A percentile compares a stretch with the other conserved stretches of the same genome.
Evolutionary conservation across 2,329 filamentous ascomycete species (phyloP).

Genomic region (Trichoderma pleuroti): DNA sequence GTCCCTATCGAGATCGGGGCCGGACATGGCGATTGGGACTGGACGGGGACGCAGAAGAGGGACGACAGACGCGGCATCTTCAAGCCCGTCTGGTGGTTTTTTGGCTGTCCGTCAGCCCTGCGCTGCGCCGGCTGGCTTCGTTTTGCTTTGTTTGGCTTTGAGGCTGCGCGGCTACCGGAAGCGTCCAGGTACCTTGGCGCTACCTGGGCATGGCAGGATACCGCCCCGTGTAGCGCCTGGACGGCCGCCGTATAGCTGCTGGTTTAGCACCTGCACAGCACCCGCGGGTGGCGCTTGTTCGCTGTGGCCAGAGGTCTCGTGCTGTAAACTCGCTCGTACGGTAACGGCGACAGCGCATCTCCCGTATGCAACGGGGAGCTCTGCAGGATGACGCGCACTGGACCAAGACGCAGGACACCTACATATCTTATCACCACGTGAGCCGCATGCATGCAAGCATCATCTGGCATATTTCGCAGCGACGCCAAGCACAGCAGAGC

Average conservation of each 20-base stretch:
- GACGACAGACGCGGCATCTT: constrained; percentile 18
- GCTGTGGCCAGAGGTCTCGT: neutral
- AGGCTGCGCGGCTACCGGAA: constrained; percentile 16
- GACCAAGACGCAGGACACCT: neutral
- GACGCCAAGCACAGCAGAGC: neutral
- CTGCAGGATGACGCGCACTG: neutral
- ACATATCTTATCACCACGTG: constrained; percentile 20
- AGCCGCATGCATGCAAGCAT: constrained; percentile 13
- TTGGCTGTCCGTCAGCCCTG: neutral
- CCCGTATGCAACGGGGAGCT: too few relatives aligned
- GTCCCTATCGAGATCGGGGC: constrained; percentile 17
- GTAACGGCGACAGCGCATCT: too few relatives aligned
- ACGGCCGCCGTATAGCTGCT: neutral
- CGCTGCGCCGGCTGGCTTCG: neutral
- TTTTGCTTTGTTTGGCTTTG: neutral
- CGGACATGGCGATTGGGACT: constrained; percentile 19
- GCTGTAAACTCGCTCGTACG: neutral
- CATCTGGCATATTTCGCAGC: neutral
- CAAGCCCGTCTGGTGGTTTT: neutral
- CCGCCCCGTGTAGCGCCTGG: neutral
- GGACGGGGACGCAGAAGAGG: constrained; percentile 5
- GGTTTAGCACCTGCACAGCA: neutral
- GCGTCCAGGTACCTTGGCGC: neutral
- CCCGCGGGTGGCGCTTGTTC: neutral
- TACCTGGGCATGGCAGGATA: neutral